Conservation (phyloP, 1,284 basidiomycete species). For the Uromyces viciae-fabae region DNA sequence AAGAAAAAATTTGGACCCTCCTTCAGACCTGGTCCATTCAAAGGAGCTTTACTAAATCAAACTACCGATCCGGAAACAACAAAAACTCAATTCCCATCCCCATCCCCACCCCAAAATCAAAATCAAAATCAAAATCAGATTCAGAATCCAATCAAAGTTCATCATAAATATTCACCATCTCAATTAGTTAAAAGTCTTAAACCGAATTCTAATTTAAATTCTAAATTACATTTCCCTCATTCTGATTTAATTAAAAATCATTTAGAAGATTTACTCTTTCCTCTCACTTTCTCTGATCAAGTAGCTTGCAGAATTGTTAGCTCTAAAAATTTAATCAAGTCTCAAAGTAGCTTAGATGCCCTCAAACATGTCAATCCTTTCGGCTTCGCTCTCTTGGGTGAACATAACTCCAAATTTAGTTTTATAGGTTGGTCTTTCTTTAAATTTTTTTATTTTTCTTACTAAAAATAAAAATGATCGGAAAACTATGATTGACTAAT, state of each 20-base stretch:
- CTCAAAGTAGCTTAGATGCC: constrained; percentile 1
- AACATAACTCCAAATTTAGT: constrained; percentile 41
- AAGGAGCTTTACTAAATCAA: constrained; percentile 25
- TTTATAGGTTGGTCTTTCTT: constrained; percentile 26
- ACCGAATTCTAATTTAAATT: background rate
- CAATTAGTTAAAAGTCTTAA: background rate
- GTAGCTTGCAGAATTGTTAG: constrained; percentile 40
- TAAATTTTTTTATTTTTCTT: background rate
- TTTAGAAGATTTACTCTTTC: constrained; percentile 37
- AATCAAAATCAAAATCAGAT: background rate
- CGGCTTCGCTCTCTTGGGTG: constrained; percentile 31
- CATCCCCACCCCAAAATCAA: background rate
- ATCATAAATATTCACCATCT: constrained; percentile 17
- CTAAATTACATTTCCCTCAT: constrained; percentile 30
- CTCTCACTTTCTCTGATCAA: constrained; percentile 27
- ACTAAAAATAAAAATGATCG: background rate
- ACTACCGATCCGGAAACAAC: background rate
- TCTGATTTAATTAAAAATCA: constrained; percentile 22
- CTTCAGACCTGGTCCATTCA: constrained; percentile 34
- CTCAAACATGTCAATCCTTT: background rate
- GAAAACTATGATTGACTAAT: background rate
- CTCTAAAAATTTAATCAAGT: constrained; percentile 39
- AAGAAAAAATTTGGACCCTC: constrained; percentile 18
- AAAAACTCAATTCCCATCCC: background rate
- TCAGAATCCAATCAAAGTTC: background rate